phyloP scores from a whole-genome alignment of 192 early-diverging fungal species.

The Allomyces javanicus region DNA sequence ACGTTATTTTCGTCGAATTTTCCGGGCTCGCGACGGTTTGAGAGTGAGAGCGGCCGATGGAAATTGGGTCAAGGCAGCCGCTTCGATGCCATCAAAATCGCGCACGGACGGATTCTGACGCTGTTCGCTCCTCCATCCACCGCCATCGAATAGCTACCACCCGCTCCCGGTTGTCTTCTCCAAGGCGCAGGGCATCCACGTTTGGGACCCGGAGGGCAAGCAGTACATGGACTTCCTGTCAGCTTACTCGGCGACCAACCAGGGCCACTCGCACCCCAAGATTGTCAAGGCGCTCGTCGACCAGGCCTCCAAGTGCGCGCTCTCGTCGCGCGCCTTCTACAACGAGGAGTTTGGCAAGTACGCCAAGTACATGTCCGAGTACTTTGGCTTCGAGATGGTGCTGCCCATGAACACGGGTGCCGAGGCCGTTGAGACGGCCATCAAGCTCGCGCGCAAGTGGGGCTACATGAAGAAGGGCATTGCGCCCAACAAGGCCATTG shows the following conservation, averaged over 20 bases:
- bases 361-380: constrained; percentile 76
- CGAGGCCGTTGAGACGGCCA: constrained; percentile 94
- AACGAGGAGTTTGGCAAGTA: constrained; percentile 81
- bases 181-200: constrained; percentile 67
- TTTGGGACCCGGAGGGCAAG: constrained; percentile 81
- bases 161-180: constrained; percentile 85
- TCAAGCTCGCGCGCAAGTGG: constrained; percentile 96
- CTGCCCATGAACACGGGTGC: constrained; percentile 98
- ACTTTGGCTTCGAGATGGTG: constrained; percentile 94
- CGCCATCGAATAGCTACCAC: constrained; percentile 52
- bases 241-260: constrained; percentile 70
- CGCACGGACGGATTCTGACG: background rate
- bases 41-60: background rate
- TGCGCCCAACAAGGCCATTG: constrained; percentile 51
- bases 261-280: constrained; percentile 89
- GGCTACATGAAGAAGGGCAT: constrained; percentile 82
- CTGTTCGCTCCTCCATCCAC: background rate
- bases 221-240: constrained; percentile 78
- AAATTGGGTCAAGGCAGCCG: background rate
- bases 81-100: background rate
- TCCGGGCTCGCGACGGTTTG: background rate
- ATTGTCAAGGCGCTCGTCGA: constrained; percentile 76
- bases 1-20: constrained; percentile 10
- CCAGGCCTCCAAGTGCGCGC: constrained; percentile 64
- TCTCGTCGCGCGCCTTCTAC: constrained; percentile 91